Conservation (phyloP, 805 yeast species). For the Saccharomyces jurei region DNA sequence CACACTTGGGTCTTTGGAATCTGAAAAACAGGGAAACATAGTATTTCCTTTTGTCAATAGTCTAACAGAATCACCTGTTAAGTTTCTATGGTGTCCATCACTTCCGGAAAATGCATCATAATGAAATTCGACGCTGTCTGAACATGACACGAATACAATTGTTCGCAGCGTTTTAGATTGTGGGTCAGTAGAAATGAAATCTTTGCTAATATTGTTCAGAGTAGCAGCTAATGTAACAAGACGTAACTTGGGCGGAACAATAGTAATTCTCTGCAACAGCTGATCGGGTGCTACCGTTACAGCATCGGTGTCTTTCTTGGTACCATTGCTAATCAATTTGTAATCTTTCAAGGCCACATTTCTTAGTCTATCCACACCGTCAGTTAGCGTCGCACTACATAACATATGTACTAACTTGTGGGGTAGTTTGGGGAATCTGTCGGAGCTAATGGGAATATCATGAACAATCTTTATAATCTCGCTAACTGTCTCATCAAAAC, state of each 20-base stretch:
- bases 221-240: conserved; percentile 70
- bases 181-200: conserved; percentile 13
- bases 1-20: conserved; percentile 33
- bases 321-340: conserved; percentile 46
- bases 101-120: conserved; percentile 55
- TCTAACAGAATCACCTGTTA: conserved; percentile 31
- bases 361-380: conserved; percentile 72
- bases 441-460: conserved; percentile 32
- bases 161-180: conserved; percentile 39
- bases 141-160: conserved; percentile 84
- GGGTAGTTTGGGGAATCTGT: conserved; percentile 54
- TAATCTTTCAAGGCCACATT: conserved; percentile 68
- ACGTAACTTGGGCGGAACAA: conserved; percentile 88
- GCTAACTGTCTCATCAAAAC: conserved; percentile 88
- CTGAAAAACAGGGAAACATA: conserved; percentile 28
- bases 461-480: conserved; percentile 60
- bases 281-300: conserved; percentile 73
- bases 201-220: conserved; percentile 41
- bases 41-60: conserved; percentile 21
- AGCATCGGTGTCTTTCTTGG: conserved; percentile 17
- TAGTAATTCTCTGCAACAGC: conserved; percentile 66
- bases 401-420: conserved; percentile 62
- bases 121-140: conserved; percentile 95
- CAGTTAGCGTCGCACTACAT: conserved; percentile 91
- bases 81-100: conserved; percentile 38